These are phyloP conservation scores for Penicillium desertorum DNA, from an alignment of 495 filamentous ascomycete species.

Conservation along the genomic window DNA sequence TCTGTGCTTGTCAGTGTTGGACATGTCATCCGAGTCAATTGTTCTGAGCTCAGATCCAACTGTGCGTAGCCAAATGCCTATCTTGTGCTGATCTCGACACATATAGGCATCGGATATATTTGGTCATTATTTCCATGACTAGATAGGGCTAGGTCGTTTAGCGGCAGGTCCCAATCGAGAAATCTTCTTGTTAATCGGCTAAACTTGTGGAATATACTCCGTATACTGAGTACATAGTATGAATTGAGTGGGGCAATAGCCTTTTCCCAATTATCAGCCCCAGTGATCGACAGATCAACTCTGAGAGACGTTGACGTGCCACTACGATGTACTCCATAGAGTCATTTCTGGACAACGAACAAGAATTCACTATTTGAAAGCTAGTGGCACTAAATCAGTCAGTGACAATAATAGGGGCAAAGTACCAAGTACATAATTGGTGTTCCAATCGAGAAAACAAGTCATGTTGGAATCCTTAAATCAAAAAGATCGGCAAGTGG, in stretches of 20 bases:
- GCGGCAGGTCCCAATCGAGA: neutral
- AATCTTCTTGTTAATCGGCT: neutral
- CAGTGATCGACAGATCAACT: neutral
- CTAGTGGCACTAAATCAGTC: neutral
- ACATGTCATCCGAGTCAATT: neutral
- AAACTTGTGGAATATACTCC: neutral
- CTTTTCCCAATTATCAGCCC: neutral
- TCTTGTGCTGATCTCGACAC: conserved; percentile 1
- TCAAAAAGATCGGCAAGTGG: conserved; percentile 1
- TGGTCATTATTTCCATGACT: neutral
- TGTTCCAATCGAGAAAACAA: neutral
- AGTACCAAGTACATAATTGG: neutral
- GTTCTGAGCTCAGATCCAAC: neutral
- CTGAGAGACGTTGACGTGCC: neutral
- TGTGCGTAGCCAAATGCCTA: neutral
- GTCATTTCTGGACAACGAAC: neutral
- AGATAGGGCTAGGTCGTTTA: neutral
- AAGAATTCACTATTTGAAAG: neutral
- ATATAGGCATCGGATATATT: neutral
- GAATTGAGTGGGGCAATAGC: neutral
- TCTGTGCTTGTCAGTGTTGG: neutral
- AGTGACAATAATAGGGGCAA: neutral
- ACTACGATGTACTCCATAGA: neutral
- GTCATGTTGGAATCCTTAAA: neutral
- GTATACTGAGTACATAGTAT: no score